Percentiles rank a stretch among this genome's conserved stretches.
These are phyloP conservation scores for Calocera viscosa DNA, from an alignment of 768 basidiomycete species.

Conservation along the genomic window DNA sequence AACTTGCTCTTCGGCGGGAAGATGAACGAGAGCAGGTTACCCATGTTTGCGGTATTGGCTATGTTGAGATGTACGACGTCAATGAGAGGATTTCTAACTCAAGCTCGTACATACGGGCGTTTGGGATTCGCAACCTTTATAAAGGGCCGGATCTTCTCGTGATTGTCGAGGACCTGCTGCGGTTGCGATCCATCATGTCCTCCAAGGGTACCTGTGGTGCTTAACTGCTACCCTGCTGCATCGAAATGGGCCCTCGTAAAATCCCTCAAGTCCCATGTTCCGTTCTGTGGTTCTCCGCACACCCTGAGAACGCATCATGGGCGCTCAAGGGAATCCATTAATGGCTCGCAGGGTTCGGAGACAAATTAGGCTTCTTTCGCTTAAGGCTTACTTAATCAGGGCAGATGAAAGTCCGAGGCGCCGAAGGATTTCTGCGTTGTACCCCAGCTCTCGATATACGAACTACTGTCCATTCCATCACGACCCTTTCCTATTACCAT, in stretches of 20 bases:
- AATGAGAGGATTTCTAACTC: background rate
- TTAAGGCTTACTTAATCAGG: background rate
- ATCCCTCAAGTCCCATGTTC: background rate
- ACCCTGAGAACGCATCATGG: background rate
- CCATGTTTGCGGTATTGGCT: background rate
- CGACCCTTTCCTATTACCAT: background rate
- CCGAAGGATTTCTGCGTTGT: background rate
- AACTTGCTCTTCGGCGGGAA: conserved; percentile 16
- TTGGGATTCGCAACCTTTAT: too few relatives aligned
- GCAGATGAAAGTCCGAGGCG: background rate
- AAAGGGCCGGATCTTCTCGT: too few relatives aligned
- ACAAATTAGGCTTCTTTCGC: background rate
- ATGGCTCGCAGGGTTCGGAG: background rate
- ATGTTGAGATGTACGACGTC: background rate
- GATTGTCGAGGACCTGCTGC: too few relatives aligned
- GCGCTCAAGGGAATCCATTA: background rate
- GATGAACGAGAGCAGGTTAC: background rate
- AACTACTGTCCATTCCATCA: background rate
- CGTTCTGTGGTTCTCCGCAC: background rate
- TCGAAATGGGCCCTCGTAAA: background rate
- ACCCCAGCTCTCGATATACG: background rate
- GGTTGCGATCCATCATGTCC: too few relatives aligned
- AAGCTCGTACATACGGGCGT: too few relatives aligned
- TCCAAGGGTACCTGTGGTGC: background rate
- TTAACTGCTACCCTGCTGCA: background rate